Evolutionary conservation across 164 flowering plant species (phyloP), one percentile per base, ranked within the genome.

Genomic region (Cinnamomum chago): DNA sequence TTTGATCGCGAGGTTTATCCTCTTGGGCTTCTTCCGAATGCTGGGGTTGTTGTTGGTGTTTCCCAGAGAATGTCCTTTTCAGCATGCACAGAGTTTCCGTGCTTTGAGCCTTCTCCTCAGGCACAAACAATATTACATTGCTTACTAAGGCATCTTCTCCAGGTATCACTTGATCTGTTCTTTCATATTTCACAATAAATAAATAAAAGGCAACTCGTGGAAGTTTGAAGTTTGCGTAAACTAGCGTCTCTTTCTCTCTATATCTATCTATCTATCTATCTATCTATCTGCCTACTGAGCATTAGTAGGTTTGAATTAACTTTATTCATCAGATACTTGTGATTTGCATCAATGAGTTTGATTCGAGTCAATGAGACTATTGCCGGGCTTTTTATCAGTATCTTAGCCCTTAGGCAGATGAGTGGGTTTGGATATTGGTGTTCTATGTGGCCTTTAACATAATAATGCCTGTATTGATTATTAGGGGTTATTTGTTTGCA

Each of bases 51-150:
- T 22, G 98, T 95, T 81, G 99, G 99, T 72, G 92, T 93, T 76
- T 90, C 93, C 69, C 99, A 95, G 80, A 86, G 99, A 83, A 83
- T 95, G 93, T 92, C 97, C 58, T 92, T 95, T 88, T 87, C 97
- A 51, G 90, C 96, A 80, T 87, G 93, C 83, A 89, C 98, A 72
- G 99, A 95, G 82, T 95, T 95, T 78, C 99, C 98, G 60, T 93
- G 98, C 84, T 92, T 93, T 85, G 99, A 93, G 88, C 97, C 97
- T 62, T 86, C 94, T 70, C 97, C 99, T 76, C 99, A 95, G 84
- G 99, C 98, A 60, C 99, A 95, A 85, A 95, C 99, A 67, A 95
- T 95, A 82, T 81, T 95, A 81, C 99, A 95, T 81, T 95, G 99
- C 81, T 82, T 95, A 73, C 93, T 95, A n/a, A 86, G 98, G 12